These are phyloP conservation scores for Echeveria elegans DNA, from an alignment of 164 flowering plant genomes.

Conservation along the genomic window DNA sequence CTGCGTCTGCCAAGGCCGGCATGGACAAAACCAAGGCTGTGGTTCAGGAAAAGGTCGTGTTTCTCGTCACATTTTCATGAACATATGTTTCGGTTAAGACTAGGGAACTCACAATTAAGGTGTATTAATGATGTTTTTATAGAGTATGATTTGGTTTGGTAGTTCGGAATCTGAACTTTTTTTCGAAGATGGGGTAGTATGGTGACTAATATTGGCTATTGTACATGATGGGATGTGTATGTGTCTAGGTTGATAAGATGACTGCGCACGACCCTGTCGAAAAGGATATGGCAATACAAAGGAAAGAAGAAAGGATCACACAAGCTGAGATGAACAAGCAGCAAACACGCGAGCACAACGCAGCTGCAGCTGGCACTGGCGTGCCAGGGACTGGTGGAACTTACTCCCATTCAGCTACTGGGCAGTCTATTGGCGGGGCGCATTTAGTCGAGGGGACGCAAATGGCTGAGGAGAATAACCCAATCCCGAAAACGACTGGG, in stretches of 20 bases:
- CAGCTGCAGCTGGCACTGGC: not conserved
- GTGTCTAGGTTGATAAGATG: not conserved
- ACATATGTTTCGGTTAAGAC: not conserved
- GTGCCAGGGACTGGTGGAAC: not conserved
- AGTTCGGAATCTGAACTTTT: too few species aligned
- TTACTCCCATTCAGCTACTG: too few species aligned
- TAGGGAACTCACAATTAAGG: too few species aligned
- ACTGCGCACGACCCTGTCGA: not conserved
- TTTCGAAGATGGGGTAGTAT: too few species aligned
- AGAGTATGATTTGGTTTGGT: too few species aligned
- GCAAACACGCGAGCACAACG: not conserved
- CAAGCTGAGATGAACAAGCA: constrained; percentile 6
- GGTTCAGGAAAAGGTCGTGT: constrained; percentile 32
- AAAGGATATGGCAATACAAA: not conserved
- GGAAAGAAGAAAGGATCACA: not conserved
- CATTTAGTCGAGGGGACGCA: too few species aligned
- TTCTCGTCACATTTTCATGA: not conserved
- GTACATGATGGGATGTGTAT: too few species aligned
- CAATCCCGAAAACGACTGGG: too few species aligned
- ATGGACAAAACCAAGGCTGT: constrained; percentile 37
- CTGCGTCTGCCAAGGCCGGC: constrained; percentile 28
- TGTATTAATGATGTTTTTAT: too few species aligned
- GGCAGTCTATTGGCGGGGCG: too few species aligned
- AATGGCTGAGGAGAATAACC: too few species aligned
- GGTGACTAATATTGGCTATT: too few species aligned